Base-by-base conservation (phyloP, 2,329 filamentous ascomycete species). In the Cladophialophora yegresii region DNA sequence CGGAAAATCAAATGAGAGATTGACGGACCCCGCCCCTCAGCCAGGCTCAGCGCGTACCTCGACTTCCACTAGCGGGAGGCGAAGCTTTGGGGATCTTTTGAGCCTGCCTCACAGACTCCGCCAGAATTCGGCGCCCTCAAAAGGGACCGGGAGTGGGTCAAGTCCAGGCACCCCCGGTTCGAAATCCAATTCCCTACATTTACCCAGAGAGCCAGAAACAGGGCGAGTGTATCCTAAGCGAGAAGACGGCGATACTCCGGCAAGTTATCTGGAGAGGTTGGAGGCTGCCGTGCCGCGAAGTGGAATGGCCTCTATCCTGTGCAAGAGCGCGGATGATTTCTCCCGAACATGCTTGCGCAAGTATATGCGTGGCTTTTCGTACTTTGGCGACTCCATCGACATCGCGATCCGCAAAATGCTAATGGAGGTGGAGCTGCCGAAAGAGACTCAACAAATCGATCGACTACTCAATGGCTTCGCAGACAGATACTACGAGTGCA, bases 401-500 rank as follows among this genome's bases (percentile, higher is more conserved):
- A 98, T 99, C 92, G 91, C 93, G 1, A 88, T 98, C 68, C 88
- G 95, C 43, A 98, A 98, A 76, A 84, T 99, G 55, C 83, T 99
- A 61, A 96, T 98, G 90, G 93, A 97, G 74, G 92, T 95, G 2
- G 93, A 98, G 76, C 79, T 99, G 33, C 95, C 95, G 3, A 96
- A 96, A 72, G 95, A 99, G 79, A 98, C 95, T 0, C 95, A 99
- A 76, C 95, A 99, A 72, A 98, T 99, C 68, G 95, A 99, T 77
- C 86, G 95, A 58, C 95, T 95, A 61, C 80, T 99, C 40, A 92
- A 97, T 75, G 90, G 92, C 1, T 98, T 99, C 78, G 92, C 95
- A 0, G 95, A 99, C 75, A 87, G 95, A 64, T 99, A 99, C 75
- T 91, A 98, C 74, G 95, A 99, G 77, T 99, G 95, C 78, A 99